These are phyloP conservation scores for Fallopia convolvulus DNA, from an alignment of 148 eudicot genomes.

Conservation along the genomic window DNA sequence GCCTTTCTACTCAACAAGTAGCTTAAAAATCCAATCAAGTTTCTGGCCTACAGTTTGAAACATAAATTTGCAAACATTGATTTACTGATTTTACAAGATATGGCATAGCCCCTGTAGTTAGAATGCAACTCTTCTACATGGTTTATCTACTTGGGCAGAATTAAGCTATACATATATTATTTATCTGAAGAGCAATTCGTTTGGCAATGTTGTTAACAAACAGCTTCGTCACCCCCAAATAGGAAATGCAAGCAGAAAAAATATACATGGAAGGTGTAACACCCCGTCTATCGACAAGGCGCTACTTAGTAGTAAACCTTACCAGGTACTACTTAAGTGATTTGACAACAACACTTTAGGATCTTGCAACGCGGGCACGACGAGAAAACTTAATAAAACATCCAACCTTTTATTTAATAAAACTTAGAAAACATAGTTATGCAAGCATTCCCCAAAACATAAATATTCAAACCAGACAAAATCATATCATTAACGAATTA, in stretches of 20 bases:
- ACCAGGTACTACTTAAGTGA: too few relatives aligned
- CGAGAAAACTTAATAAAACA: too few relatives aligned
- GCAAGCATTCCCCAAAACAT: too few relatives aligned
- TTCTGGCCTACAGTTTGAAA: neutral
- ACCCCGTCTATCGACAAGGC: too few relatives aligned
- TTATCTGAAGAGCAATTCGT: neutral
- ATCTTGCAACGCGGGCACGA: too few relatives aligned
- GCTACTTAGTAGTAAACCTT: too few relatives aligned
- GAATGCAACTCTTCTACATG: neutral
- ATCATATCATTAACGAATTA: too few relatives aligned
- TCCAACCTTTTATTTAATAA: too few relatives aligned
- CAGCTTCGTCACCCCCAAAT: neutral
- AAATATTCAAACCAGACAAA: too few relatives aligned
- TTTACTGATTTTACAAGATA: neutral
- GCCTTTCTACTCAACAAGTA: neutral
- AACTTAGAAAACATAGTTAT: too few relatives aligned
- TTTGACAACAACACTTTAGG: too few relatives aligned
- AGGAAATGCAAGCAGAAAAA: constrained; percentile 8
- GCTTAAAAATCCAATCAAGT: neutral
- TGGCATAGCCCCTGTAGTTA: neutral
- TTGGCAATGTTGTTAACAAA: neutral
- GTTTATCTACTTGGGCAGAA: neutral
- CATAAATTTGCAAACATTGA: neutral
- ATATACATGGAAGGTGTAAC: neutral
- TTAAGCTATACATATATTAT: neutral